A percentile compares a stretch with the other conserved stretches of the same genome.
phyloP scores from a whole-genome alignment of 2,329 filamentous ascomycete species.

The Penicillium olsonii region DNA sequence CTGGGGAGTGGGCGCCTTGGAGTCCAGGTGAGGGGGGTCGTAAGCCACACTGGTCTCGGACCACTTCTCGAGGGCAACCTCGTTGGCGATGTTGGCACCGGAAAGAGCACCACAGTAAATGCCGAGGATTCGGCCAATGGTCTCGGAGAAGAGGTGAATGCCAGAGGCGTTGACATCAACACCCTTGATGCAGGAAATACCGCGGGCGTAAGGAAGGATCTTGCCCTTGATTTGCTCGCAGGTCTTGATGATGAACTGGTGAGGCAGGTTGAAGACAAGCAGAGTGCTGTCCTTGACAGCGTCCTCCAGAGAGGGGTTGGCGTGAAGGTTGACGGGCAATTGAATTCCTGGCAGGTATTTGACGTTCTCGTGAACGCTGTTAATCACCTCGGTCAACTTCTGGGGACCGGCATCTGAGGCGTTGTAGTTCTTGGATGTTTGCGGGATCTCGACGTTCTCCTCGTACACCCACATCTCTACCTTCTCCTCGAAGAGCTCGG shows the following conservation, averaged over 20 bases:
- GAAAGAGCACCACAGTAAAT: constrained; percentile 97
- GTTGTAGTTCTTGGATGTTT: constrained; percentile 73
- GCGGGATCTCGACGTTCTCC: constrained; percentile 76
- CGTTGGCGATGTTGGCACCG: constrained; percentile 92
- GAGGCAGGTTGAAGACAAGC: constrained; percentile 94
- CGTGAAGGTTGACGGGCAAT: constrained; percentile 69
- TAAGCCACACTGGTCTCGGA: constrained; percentile 97
- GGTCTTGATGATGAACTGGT: constrained; percentile 82
- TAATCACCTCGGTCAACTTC: constrained; percentile 90
- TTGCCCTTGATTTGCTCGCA: constrained; percentile 83
- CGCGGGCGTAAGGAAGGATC: constrained; percentile 87
- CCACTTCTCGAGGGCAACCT: constrained; percentile 94
- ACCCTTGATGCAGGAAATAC: constrained; percentile 97
- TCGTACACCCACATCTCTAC: constrained; percentile 99
- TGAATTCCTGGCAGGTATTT: constrained; percentile 93
- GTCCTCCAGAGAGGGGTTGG: constrained; percentile 55
- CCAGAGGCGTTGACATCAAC: constrained; percentile 87
- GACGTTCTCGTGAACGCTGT: constrained; percentile 89
- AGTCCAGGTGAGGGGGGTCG: constrained; percentile 87
- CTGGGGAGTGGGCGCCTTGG: constrained; percentile 67
- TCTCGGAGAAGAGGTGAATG: constrained; percentile 89
- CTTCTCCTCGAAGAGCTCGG: constrained; percentile 78
- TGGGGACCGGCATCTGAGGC: constrained; percentile 70
- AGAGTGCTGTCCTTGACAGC: constrained; percentile 83
- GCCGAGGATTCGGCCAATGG: constrained; percentile 83